Conservation (phyloP, 2,329 filamentous ascomycete species). For the Alternaria viburni region DNA sequence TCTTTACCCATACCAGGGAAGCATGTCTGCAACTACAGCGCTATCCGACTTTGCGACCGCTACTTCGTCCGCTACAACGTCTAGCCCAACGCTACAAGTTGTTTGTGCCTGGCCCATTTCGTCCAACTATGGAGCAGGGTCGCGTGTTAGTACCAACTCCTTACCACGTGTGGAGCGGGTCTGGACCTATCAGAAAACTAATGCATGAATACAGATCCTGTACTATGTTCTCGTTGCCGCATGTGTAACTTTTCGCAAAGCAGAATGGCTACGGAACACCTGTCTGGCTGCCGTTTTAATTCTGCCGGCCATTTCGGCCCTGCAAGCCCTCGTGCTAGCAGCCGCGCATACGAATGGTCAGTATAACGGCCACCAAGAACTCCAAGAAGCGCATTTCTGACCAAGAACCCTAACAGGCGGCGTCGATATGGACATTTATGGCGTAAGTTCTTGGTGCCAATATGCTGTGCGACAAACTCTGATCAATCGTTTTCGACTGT, state of each 20-base stretch:
- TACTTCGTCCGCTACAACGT: conserved; percentile 19
- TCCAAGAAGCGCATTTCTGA: conserved; percentile 12
- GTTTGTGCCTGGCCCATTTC: conserved; percentile 64
- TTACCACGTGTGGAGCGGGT: neutral
- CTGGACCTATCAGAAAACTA: conserved; percentile 12
- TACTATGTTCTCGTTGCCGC: conserved; percentile 66
- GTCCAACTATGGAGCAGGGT: conserved; percentile 64
- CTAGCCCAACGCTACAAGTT: conserved; percentile 48
- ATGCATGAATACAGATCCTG: conserved; percentile 50
- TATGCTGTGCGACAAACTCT: neutral
- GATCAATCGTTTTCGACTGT: neutral
- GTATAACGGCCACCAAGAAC: conserved; percentile 28
- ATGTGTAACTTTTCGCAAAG: conserved; percentile 67
- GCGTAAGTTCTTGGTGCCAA: conserved; percentile 31
- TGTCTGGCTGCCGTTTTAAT: conserved; percentile 64
- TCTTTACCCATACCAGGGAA: conserved; percentile 40
- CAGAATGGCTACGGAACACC: conserved; percentile 67
- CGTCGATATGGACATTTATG: conserved; percentile 72
- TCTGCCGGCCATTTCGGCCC: conserved; percentile 69
- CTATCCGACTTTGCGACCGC: conserved; percentile 22
- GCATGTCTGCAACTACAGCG: conserved; percentile 40
- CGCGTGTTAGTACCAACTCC: conserved; percentile 52
- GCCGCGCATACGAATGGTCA: conserved; percentile 64
- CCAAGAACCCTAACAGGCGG: conserved; percentile 54
- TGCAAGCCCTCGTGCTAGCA: conserved; percentile 68